Evolutionary conservation across 192 early-diverging fungal genomes (phyloP), one percentile per base, ranked within the genome.

Genomic region (Lunasporangiospora selenospora): DNA sequence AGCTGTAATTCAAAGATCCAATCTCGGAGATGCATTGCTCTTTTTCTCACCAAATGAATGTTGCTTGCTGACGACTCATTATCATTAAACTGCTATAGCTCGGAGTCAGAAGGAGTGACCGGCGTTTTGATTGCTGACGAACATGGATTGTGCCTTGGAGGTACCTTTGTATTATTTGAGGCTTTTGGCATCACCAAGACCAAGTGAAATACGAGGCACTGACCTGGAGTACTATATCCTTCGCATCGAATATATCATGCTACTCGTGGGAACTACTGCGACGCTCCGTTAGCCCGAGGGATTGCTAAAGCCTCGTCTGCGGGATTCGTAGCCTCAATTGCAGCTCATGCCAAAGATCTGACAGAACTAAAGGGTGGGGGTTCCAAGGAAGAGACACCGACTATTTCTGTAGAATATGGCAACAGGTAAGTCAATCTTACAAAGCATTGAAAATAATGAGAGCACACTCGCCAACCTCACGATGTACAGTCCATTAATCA

Each of bases 301-400:
- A 75, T 75, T 23, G 77, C 61, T 18, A 75, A 79, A 18, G 60
- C 77, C 19, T 67, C 58, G 11, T 79, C 65, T 27, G 77, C 77
- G 44, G 77, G 77, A 61, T 79, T 75, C 23, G 62, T 79, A 29
- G 60, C 70, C n/a, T 67, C 77, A 15, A 69, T 79, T 57, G 77
- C 77, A 29, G 40, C 64, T n/a, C 63, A 79, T 31, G 70, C 77
- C 11, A 79, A 56, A 73, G 64, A 73, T 10, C 27, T 73, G 26
- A 62, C 69, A 29, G 69, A 73, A 18, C 18, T 73, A 30, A 57
- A 55, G 34, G 42, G 40, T 11, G 44, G 30, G 1, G 50, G 53
- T 38, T 36, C 46, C 18, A 71, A 71, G 49, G 69, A 63, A 23
- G 69, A 73, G 12, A 73, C 69, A 6, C 69, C 69, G 0, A 73